Base-by-base conservation (phyloP, 2,329 filamentous ascomycete species). In the Stagonosporopsis rhizophila region DNA sequence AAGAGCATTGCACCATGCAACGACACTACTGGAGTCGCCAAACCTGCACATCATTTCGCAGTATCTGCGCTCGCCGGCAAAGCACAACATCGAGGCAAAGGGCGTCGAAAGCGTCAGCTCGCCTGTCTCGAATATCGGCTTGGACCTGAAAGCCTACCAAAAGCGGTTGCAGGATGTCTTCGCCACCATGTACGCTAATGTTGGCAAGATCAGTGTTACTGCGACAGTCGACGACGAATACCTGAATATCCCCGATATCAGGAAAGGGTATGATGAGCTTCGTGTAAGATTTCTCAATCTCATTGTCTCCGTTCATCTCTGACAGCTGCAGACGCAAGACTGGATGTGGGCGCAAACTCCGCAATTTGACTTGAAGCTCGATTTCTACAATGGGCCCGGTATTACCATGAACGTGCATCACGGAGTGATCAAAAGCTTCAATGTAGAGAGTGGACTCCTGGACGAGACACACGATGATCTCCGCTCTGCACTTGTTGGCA, bases 101-200 rank as follows among this genome's bases (percentile, higher is more conserved):
- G 95, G 95, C 0, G 93, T 97, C 1, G 92, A 95, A 67, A 98
- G 94, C 72, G 92, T 98, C 39, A 88, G 91, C 59, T 96, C 92
- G 44, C 86, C 87, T 0, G 89, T 98, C 11, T 83, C 85, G 7
- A 99, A 98, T 76, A 87, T 96, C 1, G 84, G 86, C 3, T 74
- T 91, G 0, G 78, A 72, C 14, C 77, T 82, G 34, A 67, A 73
- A 15, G 68, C 76, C 32, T 83, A 83, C 39, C 76, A 79, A 44
- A 52, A 65, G 19, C 69, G 70, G 1, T 80, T 86, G 32, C 81
- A 82, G 52, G 77, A 79, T 39, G 76, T 83, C 72, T 97, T 96
- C 74, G 77, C 75, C 6, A 64, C 66, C 15, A 85, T 94, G 81
- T 93, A 96, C 73, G 81, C 81, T 3, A 67, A 45, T 56, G 65